phyloP scores from a whole-genome alignment of 257 asterid species.

The Penstemon barbatus region DNA sequence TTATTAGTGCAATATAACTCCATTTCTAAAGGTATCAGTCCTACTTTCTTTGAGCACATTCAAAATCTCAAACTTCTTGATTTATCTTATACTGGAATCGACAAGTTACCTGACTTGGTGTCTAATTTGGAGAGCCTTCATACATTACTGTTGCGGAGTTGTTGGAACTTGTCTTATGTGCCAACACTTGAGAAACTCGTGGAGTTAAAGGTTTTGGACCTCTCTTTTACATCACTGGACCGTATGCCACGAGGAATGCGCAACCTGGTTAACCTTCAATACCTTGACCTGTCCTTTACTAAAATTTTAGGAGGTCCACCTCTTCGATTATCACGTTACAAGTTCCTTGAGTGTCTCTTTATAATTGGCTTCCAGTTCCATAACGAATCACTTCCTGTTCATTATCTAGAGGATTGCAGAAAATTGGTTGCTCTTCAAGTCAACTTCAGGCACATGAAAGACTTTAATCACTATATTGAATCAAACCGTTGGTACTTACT shows the following conservation, averaged over 20 bases:
- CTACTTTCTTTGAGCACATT: conserved; percentile 27
- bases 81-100: conserved; percentile 28
- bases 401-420: conserved; percentile 14
- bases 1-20: conserved; percentile 34
- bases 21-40: conserved; percentile 19
- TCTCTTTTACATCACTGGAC: too few relatives aligned
- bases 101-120: conserved; percentile 21
- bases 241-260: too few relatives aligned
- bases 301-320: background rate
- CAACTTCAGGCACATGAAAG: conserved; percentile 27
- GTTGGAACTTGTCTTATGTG: conserved; percentile 27
- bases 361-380: too few relatives aligned
- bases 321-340: conserved; percentile 10
- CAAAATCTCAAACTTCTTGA: background rate
- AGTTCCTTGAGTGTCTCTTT: conserved; percentile 29
- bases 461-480: conserved; percentile 20
- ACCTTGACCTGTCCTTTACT: background rate
- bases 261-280: too few relatives aligned
- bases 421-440: conserved; percentile 31
- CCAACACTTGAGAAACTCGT: conserved; percentile 25
- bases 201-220: conserved; percentile 28
- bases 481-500: conserved; percentile 31
- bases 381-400: background rate
- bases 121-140: conserved; percentile 21
- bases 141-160: conserved; percentile 27